phyloP scores from a whole-genome alignment of 75 land plant species.

The Cupressus sempervirens region DNA sequence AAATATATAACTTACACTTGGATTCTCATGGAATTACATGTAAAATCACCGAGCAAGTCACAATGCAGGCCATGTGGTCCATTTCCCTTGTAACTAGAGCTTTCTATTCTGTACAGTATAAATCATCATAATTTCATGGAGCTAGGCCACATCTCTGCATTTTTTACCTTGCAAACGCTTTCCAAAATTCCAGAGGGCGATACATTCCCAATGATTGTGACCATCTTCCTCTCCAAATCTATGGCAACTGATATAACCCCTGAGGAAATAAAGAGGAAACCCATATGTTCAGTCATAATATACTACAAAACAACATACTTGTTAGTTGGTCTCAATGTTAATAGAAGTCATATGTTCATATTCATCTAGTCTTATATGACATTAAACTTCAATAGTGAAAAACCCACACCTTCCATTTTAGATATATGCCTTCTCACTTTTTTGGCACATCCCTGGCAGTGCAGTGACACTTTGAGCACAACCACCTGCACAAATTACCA shows the following conservation, averaged over 20 bases:
- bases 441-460: constrained; percentile 44
- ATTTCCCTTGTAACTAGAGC: neutral
- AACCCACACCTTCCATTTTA: constrained; percentile 35
- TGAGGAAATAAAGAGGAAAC: constrained; percentile 1
- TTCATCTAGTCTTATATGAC: neutral
- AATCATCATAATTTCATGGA: neutral
- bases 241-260: constrained; percentile 62
- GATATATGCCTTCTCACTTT: constrained; percentile 45
- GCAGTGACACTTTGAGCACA: constrained; percentile 35
- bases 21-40: neutral
- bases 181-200: constrained; percentile 42
- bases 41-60: neutral
- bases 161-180: constrained; percentile 59
- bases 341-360: neutral
- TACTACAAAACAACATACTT: neutral
- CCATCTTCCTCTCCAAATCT: constrained; percentile 59
- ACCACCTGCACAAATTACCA: constrained; percentile 17
- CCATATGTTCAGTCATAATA: neutral
- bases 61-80: neutral
- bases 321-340: neutral
- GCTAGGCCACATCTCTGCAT: constrained; percentile 49
- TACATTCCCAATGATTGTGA: constrained; percentile 50
- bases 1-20: neutral
- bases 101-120: neutral
- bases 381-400: neutral